Percentiles rank a stretch among this genome's conserved stretches.
Evolutionary conservation across 257 asterid species (phyloP).

Genomic region (Solanum sejunctum): DNA sequence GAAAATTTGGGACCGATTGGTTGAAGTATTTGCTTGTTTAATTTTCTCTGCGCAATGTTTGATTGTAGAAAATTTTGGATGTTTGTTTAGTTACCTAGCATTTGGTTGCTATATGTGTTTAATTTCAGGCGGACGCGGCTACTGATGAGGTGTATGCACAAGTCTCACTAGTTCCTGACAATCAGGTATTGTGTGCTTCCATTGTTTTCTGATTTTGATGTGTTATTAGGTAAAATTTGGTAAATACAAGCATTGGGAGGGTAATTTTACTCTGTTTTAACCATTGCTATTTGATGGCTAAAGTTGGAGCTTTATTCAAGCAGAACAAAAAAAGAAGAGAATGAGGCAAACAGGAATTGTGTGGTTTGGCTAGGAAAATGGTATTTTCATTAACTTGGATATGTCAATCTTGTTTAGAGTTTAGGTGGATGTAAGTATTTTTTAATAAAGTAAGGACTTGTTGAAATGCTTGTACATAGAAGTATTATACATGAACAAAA

Average conservation of each 20-base stretch:
- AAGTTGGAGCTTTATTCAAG: neutral
- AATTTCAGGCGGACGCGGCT: slow-evolving; percentile 62
- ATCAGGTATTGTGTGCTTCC: slow-evolving; percentile 34
- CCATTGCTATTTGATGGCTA: neutral
- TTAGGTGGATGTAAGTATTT: neutral
- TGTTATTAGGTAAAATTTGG: neutral
- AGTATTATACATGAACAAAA: neutral
- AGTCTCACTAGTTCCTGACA: slow-evolving; percentile 72
- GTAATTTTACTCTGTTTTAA: neutral
- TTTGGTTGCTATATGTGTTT: neutral
- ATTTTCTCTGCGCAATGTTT: neutral
- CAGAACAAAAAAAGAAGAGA: neutral
- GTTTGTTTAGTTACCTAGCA: neutral
- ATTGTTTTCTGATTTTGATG: neutral
- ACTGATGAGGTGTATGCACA: slow-evolving; percentile 89
- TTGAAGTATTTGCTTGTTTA: neutral
- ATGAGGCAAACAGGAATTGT: neutral
- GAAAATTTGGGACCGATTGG: neutral
- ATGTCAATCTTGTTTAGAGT: neutral
- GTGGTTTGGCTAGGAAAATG: neutral
- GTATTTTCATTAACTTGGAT: neutral
- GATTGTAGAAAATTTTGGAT: neutral
- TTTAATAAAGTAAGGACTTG: neutral
- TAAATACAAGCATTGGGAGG: neutral
- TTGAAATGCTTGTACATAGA: neutral